Base-by-base conservation (phyloP, 2,329 filamentous ascomycete genomes). In the Fusarium coicis region DNA sequence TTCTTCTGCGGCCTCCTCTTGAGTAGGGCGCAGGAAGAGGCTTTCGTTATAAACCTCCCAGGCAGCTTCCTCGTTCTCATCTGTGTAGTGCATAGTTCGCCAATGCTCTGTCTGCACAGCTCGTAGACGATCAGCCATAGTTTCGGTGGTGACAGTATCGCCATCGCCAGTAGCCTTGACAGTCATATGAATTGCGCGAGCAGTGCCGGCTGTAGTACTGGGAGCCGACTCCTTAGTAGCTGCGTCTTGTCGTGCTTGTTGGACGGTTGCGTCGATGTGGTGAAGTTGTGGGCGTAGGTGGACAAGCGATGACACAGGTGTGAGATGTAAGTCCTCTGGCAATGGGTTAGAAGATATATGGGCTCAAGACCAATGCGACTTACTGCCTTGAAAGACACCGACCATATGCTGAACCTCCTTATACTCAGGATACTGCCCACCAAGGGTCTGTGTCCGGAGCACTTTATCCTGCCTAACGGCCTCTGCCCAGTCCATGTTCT, bases 211-310 rank as follows among this genome's bases (percentile, higher is more conserved):
- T 16, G 82, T 73, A 1, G 79, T 76, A 76, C 83, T 70, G 9
- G 77, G 79, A 14, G 74, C 74, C 26, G 80, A 74, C 30, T 82
- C 81, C 61, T 81, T 80, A 81, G 83, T 78, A 36, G 81, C 78
- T 80, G 84, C 78, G 40, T 83, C 82, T 54, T 82, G 81, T 46
- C 86, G 85, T 40, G 93, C 90, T 63, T 93, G 88, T 77, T 98
- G 94, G 52, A 92, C 87, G 50, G 91, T 84, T 7, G 96, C 96
- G 83, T 98, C 96, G 75, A 98, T 87, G 83, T 98, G 95, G 83
- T 97, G 94, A 69, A 97, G 93, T 79, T 98, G 94, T 0, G 96
- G 95, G 8, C 95, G 93, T 79, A 99, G 90, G 80, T 97, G 94
- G 46, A 97, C 93, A 49, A 97, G 90, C 5, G 93, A 92, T 44